A percentile compares a stretch with the other conserved stretches of the same genome.
Conservation (phyloP, 2,329 filamentous ascomycete genomes). For the Phyllosticta paracitricarpa region DNA sequence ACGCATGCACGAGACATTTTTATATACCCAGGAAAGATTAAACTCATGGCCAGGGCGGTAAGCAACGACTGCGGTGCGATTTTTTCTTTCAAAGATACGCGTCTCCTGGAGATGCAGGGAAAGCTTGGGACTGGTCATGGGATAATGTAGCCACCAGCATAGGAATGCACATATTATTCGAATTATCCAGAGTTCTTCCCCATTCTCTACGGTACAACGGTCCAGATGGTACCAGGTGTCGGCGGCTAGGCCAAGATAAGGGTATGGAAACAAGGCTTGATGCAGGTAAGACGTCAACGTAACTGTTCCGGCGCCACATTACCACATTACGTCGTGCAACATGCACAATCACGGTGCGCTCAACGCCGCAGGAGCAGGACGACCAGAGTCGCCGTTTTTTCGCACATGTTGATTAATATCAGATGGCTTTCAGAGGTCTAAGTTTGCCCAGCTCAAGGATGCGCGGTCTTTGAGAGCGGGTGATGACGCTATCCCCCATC, state of each 20-base stretch:
- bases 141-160: background rate
- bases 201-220: background rate
- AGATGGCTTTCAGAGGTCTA: background rate
- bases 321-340: background rate
- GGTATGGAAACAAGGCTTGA: background rate
- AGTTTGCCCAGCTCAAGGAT: background rate
- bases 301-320: background rate
- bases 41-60: background rate
- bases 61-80: background rate
- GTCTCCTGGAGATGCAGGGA: background rate
- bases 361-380: background rate
- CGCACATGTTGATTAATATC: background rate
- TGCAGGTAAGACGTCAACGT: background rate
- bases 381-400: background rate
- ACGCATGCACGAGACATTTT: background rate
- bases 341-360: background rate
- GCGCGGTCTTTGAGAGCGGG: background rate
- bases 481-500: background rate
- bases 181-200: background rate
- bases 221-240: background rate
- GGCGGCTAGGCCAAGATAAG: background rate
- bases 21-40: background rate
- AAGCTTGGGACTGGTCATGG: background rate
- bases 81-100: background rate
- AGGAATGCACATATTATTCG: background rate